Conservation (phyloP, 2,329 filamentous ascomycete genomes). For the Hymenoscyphus albidus region DNA sequence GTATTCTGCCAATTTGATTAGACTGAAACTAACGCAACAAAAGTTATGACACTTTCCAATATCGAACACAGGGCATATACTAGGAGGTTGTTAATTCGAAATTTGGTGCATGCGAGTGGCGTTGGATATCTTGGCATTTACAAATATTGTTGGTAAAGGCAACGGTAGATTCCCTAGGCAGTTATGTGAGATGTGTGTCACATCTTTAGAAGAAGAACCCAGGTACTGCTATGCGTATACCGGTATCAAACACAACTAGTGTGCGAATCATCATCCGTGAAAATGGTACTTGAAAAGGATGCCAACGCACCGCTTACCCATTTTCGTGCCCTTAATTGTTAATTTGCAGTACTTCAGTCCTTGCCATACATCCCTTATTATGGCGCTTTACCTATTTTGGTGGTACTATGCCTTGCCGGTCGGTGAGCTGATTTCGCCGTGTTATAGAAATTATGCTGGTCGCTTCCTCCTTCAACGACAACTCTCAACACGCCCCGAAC, state of each 20-base stretch:
- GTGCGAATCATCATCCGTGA: not conserved
- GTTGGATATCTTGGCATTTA: constrained; percentile 24
- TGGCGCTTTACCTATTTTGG: too few relatives aligned
- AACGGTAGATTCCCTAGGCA: constrained; percentile 3
- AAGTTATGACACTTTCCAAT: constrained; percentile 83
- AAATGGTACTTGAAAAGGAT: not conserved
- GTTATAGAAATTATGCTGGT: too few relatives aligned
- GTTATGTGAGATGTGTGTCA: not conserved
- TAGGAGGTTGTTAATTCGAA: constrained; percentile 39
- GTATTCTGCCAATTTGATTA: not conserved
- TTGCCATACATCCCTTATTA: not conserved
- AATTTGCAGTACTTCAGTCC: not conserved
- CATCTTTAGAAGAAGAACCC: not conserved
- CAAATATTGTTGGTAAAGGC: constrained; percentile 8
- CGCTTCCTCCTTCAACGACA: too few relatives aligned
- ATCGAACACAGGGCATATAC: constrained; percentile 84
- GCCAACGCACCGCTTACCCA: not conserved
- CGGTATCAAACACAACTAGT: not conserved
- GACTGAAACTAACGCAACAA: constrained; percentile 11
- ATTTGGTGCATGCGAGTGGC: constrained; percentile 15
- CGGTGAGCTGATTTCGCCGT: too few relatives aligned
- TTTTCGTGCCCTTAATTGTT: not conserved
- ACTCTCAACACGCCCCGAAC: too few relatives aligned
- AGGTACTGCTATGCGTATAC: not conserved
- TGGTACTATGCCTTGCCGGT: too few relatives aligned